phyloP scores from a whole-genome alignment of 108 stramenopile species.

The Skeletonema menzelii region DNA sequence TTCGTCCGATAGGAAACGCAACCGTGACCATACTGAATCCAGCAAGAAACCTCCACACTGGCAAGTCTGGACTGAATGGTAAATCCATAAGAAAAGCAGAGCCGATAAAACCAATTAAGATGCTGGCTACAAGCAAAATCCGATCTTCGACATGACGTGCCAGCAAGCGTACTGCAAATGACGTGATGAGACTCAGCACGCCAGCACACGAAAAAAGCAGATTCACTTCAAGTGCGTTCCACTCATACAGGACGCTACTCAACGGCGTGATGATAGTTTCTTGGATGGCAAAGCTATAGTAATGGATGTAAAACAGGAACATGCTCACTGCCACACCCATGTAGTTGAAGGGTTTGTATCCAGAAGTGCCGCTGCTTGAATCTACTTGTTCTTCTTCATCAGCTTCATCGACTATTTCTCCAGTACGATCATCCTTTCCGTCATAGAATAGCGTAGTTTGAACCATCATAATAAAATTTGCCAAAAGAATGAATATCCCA shows the following conservation, averaged over 20 bases:
- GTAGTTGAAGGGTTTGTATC: conserved; percentile 22
- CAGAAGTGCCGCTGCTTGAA: neutral
- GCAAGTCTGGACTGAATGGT: conserved; percentile 20
- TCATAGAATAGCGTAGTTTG: conserved; percentile 30
- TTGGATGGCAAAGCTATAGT: conserved; percentile 50
- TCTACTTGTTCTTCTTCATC: neutral
- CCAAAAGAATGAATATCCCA: conserved; percentile 35
- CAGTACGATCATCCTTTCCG: conserved; percentile 27
- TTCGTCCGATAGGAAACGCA: conserved; percentile 50
- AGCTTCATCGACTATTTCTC: neutral
- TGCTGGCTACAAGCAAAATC: conserved; percentile 30
- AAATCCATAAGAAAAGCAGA: conserved; percentile 35
- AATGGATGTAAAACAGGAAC: conserved; percentile 42
- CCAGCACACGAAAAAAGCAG: conserved; percentile 38
- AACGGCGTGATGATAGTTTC: conserved; percentile 52
- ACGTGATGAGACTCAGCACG: conserved; percentile 38
- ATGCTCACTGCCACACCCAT: conserved; percentile 38
- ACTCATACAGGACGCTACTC: conserved; percentile 14
- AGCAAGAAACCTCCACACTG: conserved; percentile 33
- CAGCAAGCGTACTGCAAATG: conserved; percentile 27
- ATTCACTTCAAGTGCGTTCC: conserved; percentile 26
- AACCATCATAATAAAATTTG: conserved; percentile 27
- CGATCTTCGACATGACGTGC: conserved; percentile 29
- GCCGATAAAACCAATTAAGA: conserved; percentile 34
- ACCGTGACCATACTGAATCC: conserved; percentile 47